Evolutionary conservation across 768 basidiomycete species (phyloP), one percentile per base, ranked within the genome.

Genomic region (Boletus insuetus): DNA sequence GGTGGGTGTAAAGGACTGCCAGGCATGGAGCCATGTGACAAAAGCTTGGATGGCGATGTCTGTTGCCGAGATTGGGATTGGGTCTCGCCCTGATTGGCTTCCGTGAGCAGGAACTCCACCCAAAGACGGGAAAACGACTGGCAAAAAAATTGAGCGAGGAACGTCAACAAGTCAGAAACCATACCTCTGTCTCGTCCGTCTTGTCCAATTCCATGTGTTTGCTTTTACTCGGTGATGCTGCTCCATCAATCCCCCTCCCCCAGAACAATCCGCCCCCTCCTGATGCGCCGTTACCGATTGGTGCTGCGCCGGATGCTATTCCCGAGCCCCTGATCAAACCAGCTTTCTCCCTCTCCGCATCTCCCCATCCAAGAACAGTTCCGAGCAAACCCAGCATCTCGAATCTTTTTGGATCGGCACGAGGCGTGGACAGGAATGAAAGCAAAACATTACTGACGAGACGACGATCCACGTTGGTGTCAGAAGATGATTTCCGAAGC

Each of bases 21-120:
- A 7, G 80, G 80, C 14, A 76, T 64, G 0, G 79, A 78, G 35
- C 58, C 58, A 58, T 74, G 77, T 29, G 62, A 47, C 19, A 67
- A 66, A 3, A 64, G 55, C n/a, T 51, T 66, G 42, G 58, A 46
- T 13, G 59, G 63, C 9, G 63, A 67, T 6, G 9, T 41, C 32
- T 58, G 58, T 16, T 69, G 19, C 9, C 20, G 31, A 26, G 38
- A 20, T 13, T 70, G 70, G 6, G 62, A 55, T 16, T 59, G 60
- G 4, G 64, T 59, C 48, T 63, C 62, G 58, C 69, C 61, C 75
- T 84, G 61, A 75, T 74, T 40, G 0, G 94, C 87, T 75, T 99
- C 96, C 22, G 94, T 96, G 58, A 99, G 85, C 4, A 99, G 81
- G 69, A 96, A 99, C 71, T 99, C 97, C 45, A 99, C 96, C 87